These are phyloP conservation scores for Erodium texanum DNA, from an alignment of 441 rosid genomes.

Conservation along the genomic window DNA sequence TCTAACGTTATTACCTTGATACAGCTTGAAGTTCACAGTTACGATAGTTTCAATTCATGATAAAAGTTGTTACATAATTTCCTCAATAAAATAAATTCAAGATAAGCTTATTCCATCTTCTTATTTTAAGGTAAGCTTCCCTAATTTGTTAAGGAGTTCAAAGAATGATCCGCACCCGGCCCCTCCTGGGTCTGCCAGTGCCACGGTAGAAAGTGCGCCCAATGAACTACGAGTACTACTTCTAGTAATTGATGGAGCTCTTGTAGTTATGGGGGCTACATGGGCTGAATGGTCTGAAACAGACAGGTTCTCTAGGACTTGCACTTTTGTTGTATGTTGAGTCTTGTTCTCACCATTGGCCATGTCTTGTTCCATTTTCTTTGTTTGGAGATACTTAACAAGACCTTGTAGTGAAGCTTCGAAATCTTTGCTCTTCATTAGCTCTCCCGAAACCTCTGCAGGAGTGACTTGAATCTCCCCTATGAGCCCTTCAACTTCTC, in stretches of 20 bases:
- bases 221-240: not conserved
- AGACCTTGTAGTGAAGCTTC: conserved; percentile 18
- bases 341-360: not conserved
- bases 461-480: conserved; percentile 14
- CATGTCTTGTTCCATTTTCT: conserved; percentile 2
- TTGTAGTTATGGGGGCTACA: not conserved
- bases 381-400: conserved; percentile 15
- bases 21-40: too few species aligned
- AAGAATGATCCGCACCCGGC: not conserved
- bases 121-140: too few species aligned
- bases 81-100: too few species aligned
- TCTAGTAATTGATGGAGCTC: not conserved
- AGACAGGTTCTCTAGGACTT: not conserved
- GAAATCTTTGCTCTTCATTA: conserved; percentile 22
- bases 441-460: conserved; percentile 20
- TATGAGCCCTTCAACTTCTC: conserved; percentile 20
- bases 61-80: too few species aligned
- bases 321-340: not conserved
- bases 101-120: too few species aligned
- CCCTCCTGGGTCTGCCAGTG: not conserved
- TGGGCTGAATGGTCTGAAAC: not conserved
- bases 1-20: too few species aligned
- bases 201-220: not conserved
- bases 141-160: not conserved
- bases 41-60: too few species aligned